A percentile compares a stretch with the other conserved stretches of the same genome.
phyloP scores from a whole-genome alignment of 148 eudicot genomes.

The Rhododendron ovatum region DNA sequence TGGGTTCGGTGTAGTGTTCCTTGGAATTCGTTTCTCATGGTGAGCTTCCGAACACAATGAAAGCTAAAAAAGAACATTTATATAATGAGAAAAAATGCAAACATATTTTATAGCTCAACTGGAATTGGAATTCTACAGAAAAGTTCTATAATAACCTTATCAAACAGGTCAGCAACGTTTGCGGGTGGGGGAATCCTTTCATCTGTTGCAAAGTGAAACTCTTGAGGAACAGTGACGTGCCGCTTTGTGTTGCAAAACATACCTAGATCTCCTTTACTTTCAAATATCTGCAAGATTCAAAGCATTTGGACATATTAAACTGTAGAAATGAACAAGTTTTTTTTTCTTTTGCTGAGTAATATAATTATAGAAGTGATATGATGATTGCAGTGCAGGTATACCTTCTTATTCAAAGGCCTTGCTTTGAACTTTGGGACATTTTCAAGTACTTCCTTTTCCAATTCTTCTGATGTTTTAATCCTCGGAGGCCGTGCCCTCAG shows the following conservation, averaged over 20 bases:
- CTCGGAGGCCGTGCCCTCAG: slow-evolving; percentile 77
- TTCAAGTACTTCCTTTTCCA: slow-evolving; percentile 81
- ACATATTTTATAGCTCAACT: no score
- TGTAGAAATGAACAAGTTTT: neutral
- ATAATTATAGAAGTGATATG: neutral
- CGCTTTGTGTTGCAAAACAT: slow-evolving; percentile 63
- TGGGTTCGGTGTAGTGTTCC: slow-evolving; percentile 73
- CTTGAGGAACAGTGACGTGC: slow-evolving; percentile 77
- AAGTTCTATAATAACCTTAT: slow-evolving; percentile 47
- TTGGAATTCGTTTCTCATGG: slow-evolving; percentile 53
- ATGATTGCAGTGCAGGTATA: slow-evolving; percentile 14
- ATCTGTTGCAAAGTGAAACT: slow-evolving; percentile 82
- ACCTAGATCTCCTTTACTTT: slow-evolving; percentile 90
- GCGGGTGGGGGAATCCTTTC: slow-evolving; percentile 76
- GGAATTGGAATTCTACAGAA: neutral
- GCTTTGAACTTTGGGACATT: slow-evolving; percentile 89
- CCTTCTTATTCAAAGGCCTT: slow-evolving; percentile 89
- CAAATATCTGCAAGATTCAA: slow-evolving; percentile 60
- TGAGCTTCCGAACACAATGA: slow-evolving; percentile 63
- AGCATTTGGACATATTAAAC: neutral
- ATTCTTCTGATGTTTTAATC: slow-evolving; percentile 71
- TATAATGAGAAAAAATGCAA: neutral
- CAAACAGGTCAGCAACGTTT: slow-evolving; percentile 63
- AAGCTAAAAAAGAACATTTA: slow-evolving; percentile 43
- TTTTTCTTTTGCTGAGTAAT: neutral